Conservation (phyloP, 78 protist genomes). For the Neovahlkampfia damariscottae region DNA sequence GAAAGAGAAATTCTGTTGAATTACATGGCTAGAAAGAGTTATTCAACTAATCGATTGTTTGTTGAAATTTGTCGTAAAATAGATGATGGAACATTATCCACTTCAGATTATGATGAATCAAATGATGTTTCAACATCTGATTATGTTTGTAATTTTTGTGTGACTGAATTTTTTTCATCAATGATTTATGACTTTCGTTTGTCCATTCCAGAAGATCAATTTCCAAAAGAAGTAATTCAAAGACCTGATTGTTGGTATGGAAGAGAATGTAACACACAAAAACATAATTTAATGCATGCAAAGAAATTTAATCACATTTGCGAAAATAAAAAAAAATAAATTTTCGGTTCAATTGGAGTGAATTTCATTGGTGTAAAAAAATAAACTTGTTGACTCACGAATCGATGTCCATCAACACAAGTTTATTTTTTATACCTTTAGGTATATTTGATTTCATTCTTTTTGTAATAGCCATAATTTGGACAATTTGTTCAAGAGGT, state of each 20-base stretch:
- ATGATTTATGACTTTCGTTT: constrained; percentile 13
- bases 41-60: constrained; percentile 1
- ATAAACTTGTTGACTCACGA: too few relatives aligned
- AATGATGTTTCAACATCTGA: neutral
- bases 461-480: too few relatives aligned
- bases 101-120: neutral
- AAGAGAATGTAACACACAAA: constrained; percentile 36
- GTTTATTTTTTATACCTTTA: too few relatives aligned
- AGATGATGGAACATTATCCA: neutral
- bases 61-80: neutral
- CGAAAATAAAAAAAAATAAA: too few relatives aligned
- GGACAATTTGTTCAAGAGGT: too few relatives aligned
- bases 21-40: constrained; percentile 1
- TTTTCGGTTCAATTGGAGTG: too few relatives aligned
- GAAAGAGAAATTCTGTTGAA: constrained; percentile 21
- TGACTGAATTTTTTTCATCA: constrained; percentile 30
- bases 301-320: constrained; percentile 40
- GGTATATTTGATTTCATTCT: too few relatives aligned
- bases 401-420: too few relatives aligned
- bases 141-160: neutral
- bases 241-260: constrained; percentile 45
- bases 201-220: constrained; percentile 19
- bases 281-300: constrained; percentile 27
- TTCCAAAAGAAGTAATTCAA: constrained; percentile 24
- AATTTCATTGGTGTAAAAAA: too few relatives aligned